Base-by-base conservation (phyloP, 2,329 filamentous ascomycete species). In the Domatiomyces catenatus region DNA sequence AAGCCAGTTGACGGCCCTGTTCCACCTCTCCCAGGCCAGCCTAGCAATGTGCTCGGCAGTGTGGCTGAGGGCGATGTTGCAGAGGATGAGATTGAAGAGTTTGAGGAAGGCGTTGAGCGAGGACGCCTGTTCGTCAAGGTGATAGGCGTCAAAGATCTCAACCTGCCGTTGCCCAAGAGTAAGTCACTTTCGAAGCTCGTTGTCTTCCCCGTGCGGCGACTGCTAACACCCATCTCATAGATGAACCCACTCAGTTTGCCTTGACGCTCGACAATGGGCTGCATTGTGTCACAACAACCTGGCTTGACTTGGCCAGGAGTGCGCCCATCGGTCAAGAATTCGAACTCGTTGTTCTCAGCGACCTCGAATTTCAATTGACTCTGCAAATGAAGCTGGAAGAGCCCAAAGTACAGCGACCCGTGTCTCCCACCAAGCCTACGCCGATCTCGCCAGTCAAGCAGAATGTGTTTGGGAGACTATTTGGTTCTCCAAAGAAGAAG, bases 281-380 rank as follows among this genome's bases (percentile, higher is more conserved):
- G 1, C 92, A 98, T 66, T 98, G 92, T 62, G 92, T 98, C 15
- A 98, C 92, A 0, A 98, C 92, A 2, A 83, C 88, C 0, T 95
- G 88, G 86, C 75, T 96, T 7, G 92, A 98, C 66, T 74, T 98
- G 53, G 88, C 87, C 18, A 84, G 85, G 59, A 90, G 85, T 53
- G 90, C 92, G 1, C 88, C 92, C 0, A 96, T 98, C 59, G 92
- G 90, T 5, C 92, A 98, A 63, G 92, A 98, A 65, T 98, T 98
- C 60, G 92, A 98, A 69, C 80, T 98, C 44, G 89, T 96, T 28
- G 92, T 98, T 22, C 83, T 93, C 47, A 92, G 94, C 59, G 92
- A 98, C 60, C 79, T 98, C n/a, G 92, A 98, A 66, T 98, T 98
- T 70, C 92, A 98, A 68, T 78, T 98, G 42, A 96, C 92, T 0